Conservation (phyloP, 306 rosid genomes). For the Malus orientalis region DNA sequence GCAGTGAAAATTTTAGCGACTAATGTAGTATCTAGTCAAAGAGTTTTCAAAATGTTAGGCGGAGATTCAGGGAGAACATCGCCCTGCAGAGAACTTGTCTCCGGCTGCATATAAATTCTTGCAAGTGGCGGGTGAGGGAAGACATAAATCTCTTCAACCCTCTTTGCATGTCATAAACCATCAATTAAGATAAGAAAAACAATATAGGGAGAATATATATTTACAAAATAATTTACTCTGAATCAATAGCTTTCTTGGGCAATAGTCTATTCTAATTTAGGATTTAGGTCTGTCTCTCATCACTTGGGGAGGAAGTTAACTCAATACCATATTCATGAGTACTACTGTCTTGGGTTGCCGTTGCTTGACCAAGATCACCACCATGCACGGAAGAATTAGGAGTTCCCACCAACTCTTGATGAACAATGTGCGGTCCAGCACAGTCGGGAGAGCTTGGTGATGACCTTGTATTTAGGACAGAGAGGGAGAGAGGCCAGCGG, state of each 20-base stretch:
- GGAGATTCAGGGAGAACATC: not conserved
- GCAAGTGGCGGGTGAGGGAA: too few species aligned
- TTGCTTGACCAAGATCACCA: not conserved
- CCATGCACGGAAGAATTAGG: not conserved
- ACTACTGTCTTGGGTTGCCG: not conserved
- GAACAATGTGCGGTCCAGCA: not conserved
- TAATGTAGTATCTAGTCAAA: not conserved
- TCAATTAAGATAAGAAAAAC: too few species aligned
- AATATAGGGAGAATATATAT: too few species aligned
- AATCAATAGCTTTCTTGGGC: not conserved
- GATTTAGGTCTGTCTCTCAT: not conserved
- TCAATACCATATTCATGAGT: too few species aligned
- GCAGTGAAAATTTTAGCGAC: too few species aligned
- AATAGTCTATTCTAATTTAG: not conserved
- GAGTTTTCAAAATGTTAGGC: not conserved
- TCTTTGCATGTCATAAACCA: too few species aligned
- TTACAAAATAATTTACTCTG: not conserved
- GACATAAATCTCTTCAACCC: too few species aligned
- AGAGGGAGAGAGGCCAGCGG: too few species aligned
- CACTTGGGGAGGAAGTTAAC: too few species aligned
- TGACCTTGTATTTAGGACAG: too few species aligned
- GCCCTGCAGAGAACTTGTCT: too few species aligned
- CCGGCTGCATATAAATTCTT: too few species aligned
- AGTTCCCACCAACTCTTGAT: not conserved
- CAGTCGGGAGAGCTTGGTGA: not conserved